phyloP scores from a whole-genome alignment of 2,329 filamentous ascomycete species.

The Ascochyta lentis region DNA sequence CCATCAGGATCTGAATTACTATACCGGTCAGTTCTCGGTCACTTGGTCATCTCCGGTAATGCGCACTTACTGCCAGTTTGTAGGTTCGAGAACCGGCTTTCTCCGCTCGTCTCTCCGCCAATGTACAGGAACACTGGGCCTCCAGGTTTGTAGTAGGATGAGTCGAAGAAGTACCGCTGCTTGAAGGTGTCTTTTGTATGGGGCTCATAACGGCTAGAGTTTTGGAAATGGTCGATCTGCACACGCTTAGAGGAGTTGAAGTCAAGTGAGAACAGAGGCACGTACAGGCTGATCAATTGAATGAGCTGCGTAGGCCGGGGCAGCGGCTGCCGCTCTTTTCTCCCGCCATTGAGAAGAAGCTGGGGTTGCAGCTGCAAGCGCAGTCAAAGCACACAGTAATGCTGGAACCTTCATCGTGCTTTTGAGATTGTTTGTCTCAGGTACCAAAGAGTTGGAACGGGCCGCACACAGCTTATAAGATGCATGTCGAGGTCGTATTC shows the following conservation, averaged over 20 bases:
- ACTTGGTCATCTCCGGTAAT: not conserved
- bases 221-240: slow-evolving; percentile 57
- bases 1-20: slow-evolving; percentile 62
- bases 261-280: not conserved
- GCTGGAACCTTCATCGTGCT: slow-evolving; percentile 18
- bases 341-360: slow-evolving; percentile 6
- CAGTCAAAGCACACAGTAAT: slow-evolving; percentile 12
- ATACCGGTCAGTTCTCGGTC: slow-evolving; percentile 16
- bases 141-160: slow-evolving; percentile 61
- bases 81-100: slow-evolving; percentile 48
- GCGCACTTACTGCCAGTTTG: slow-evolving; percentile 49
- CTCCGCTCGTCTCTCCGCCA: slow-evolving; percentile 54
- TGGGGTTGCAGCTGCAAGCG: slow-evolving; percentile 10
- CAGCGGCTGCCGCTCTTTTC: slow-evolving; percentile 19
- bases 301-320: slow-evolving; percentile 29
- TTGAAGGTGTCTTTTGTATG: slow-evolving; percentile 59
- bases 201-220: slow-evolving; percentile 49
- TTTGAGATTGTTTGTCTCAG: not conserved
- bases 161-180: slow-evolving; percentile 63
- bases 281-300: slow-evolving; percentile 36
- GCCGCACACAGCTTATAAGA: slow-evolving; percentile 4
- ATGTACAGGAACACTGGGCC: slow-evolving; percentile 60
- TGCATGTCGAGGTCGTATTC: not conserved
- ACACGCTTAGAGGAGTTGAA: not conserved
- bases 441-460: not conserved